Conservation (phyloP, 495 filamentous ascomycete genomes). For the Aspergillus coremiiformis region DNA sequence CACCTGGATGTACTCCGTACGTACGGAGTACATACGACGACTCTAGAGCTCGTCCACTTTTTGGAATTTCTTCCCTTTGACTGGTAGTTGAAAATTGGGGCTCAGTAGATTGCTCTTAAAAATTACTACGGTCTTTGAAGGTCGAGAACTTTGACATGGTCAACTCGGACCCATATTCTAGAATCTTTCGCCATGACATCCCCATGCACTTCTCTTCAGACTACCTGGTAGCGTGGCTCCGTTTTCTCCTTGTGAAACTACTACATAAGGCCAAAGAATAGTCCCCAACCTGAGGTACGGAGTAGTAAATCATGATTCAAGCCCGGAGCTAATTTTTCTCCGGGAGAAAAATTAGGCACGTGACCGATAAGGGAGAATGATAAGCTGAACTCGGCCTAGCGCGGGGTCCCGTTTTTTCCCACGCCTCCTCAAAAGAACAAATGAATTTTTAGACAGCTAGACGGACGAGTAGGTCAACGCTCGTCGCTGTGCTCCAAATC, state of each 20-base stretch:
- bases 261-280: neutral
- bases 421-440: constrained; percentile 11
- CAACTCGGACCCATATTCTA: neutral
- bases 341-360: constrained; percentile 10
- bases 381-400: constrained; percentile 27
- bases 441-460: constrained; percentile 11
- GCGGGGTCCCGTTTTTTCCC: constrained; percentile 21
- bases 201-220: too few relatives aligned
- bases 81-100: neutral
- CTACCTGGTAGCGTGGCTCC: neutral
- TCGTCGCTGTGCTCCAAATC: constrained; percentile 8
- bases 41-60: neutral
- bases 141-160: neutral
- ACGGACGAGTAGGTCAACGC: constrained; percentile 14
- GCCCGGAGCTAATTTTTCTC: too few relatives aligned
- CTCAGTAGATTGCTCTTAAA: neutral
- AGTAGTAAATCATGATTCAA: too few relatives aligned
- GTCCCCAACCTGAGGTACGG: neutral
- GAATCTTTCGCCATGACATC: neutral
- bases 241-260: neutral
- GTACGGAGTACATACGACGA: neutral
- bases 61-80: neutral
- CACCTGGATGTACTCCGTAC: neutral
- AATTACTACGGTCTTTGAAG: too few relatives aligned
- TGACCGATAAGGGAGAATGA: constrained; percentile 25